Evolutionary conservation across 2,329 filamentous ascomycete species (phyloP), one percentile per base, ranked within the genome.

Genomic region (Alternaria incomplexa): DNA sequence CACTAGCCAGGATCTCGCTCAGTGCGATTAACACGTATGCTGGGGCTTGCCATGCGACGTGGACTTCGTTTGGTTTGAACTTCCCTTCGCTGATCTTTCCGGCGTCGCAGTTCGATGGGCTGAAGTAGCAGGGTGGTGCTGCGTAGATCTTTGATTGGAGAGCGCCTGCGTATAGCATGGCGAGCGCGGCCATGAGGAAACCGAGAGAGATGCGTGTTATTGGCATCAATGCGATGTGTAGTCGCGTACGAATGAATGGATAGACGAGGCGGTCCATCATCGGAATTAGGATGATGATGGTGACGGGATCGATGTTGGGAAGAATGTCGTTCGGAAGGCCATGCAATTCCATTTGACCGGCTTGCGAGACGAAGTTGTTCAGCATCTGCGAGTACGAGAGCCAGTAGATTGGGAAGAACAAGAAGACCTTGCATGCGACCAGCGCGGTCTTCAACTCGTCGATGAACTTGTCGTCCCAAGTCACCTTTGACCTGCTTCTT

Each of bases 391-490:
- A 76, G 59, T 73, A 84, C 7, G 80, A 76, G 4, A 83, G 72
- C 82, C 82, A 84, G 69, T 83, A 84, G 32, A 85, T 74, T 0
- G 83, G 83, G 56, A 81, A 84, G 72, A 83, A 84, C 20, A 79
- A 59, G 55, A 93, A 92, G 58, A 92, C 89, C 70, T 90, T 88
- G 83, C 90, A 93, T 15, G 90, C 91, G 74, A 83, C 73, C 10
- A 89, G 76, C 2, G 86, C 86, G 44, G 89, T 88, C 81, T 90
- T 90, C 53, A 93, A 81, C 74, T 93, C 91, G 3, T 91, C 89
- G 53, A 93, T 82, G 68, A 93, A 93, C 69, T 86, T 84, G 70
- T 92, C 89, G 57, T 91, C 86, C 89, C 90, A 93, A 0, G 84
- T 81, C 3, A 79, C 73, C 60, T 79, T 76, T 13, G 74, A 70